Conservation (phyloP, 2,329 filamentous ascomycete genomes). For the Penicillium sp. region DNA sequence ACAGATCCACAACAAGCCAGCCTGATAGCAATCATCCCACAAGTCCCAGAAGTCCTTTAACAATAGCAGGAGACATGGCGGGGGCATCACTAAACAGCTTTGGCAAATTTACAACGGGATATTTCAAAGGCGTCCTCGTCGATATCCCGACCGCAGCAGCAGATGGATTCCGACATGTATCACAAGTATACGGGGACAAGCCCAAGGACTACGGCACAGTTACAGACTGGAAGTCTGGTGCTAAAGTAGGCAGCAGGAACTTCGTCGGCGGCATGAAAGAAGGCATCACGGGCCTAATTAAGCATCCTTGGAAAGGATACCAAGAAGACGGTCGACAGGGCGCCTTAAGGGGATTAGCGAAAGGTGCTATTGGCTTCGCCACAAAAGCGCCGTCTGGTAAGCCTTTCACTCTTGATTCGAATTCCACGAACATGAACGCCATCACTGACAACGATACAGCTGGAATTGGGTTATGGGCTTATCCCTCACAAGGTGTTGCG, state of each 20-base stretch:
- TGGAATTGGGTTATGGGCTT: conserved; percentile 22
- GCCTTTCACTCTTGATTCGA: neutral
- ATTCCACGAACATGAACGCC: neutral
- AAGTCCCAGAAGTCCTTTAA: conserved; percentile 4
- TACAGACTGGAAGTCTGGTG: conserved; percentile 34
- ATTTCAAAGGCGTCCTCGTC: conserved; percentile 31
- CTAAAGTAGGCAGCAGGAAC: conserved; percentile 33
- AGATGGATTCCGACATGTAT: conserved; percentile 36
- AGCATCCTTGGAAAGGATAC: conserved; percentile 28
- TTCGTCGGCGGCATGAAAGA: conserved; percentile 33
- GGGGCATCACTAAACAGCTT: conserved; percentile 13
- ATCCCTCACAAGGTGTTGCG: conserved; percentile 25
- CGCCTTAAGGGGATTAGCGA: conserved; percentile 31
- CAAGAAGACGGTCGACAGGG: conserved; percentile 33
- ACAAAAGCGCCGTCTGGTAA: conserved; percentile 22
- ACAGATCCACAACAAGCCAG: neutral
- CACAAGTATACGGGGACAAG: conserved; percentile 36
- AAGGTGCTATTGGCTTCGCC: conserved; percentile 17
- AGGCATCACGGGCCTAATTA: conserved; percentile 32
- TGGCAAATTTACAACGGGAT: conserved; percentile 17
- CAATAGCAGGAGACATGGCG: conserved; percentile 13
- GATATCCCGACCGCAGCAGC: conserved; percentile 36
- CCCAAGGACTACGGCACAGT: conserved; percentile 34
- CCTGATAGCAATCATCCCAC: neutral
- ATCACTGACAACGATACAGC: conserved; percentile 7